phyloP scores from a whole-genome alignment of 179 eudicot species.

The Vitellaria paradoxa region DNA sequence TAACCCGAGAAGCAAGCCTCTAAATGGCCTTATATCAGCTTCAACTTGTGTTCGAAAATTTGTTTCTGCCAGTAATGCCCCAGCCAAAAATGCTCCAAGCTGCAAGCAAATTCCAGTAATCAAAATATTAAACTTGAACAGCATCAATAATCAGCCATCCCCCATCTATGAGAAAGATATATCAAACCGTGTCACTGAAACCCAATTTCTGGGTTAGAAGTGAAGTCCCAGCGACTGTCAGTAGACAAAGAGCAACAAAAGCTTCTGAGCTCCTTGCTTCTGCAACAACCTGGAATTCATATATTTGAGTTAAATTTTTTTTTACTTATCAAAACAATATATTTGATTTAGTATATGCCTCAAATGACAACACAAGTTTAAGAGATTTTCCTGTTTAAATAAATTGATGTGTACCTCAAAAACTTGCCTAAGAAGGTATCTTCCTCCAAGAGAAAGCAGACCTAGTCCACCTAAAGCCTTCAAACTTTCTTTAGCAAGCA shows the following conservation, averaged over 20 bases:
- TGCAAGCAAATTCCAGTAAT: conserved; percentile 27
- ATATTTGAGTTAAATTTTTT: conserved; percentile 11
- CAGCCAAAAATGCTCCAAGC: conserved; percentile 99
- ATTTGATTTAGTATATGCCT: conserved; percentile 14
- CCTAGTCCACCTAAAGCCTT: conserved; percentile 88
- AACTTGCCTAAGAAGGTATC: conserved; percentile 69
- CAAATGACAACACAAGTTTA: conserved; percentile 7
- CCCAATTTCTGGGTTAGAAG: conserved; percentile 96
- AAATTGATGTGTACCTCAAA: conserved; percentile 65
- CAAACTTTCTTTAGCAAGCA: conserved; percentile 80
- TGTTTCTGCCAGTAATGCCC: conserved; percentile 94
- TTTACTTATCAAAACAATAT: too few species aligned
- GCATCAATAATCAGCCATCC: neutral
- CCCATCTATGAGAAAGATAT: conserved; percentile 9
- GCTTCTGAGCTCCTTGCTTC: conserved; percentile 99
- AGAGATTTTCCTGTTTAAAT: conserved; percentile 10
- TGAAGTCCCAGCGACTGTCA: conserved; percentile 97
- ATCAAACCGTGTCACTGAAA: conserved; percentile 94
- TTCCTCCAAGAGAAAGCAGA: conserved; percentile 90
- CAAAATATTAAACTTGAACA: neutral
- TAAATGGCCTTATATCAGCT: conserved; percentile 97
- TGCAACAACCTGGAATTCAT: conserved; percentile 76
- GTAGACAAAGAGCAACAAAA: conserved; percentile 93
- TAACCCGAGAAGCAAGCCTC: conserved; percentile 96
- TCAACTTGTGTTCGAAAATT: conserved; percentile 97